These are phyloP conservation scores for Debaryomyces robertsiae DNA, from an alignment of 1,139 yeast genomes.

Conservation along the genomic window DNA sequence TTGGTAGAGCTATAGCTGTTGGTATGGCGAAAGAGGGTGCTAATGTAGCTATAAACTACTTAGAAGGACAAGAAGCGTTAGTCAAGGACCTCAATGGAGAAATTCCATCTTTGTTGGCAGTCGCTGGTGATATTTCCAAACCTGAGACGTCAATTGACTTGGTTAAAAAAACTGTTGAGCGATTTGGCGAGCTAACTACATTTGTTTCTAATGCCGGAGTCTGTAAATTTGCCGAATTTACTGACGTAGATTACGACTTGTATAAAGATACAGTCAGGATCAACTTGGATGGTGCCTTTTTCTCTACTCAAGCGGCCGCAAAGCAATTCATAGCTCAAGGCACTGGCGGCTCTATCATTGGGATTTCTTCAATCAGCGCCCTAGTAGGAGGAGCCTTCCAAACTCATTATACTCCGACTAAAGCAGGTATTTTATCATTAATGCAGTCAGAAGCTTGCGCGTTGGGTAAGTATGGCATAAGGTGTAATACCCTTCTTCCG, in stretches of 20 bases:
- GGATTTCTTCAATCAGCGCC: conserved; percentile 42
- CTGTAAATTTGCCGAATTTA: conserved; percentile 32
- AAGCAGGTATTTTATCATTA: conserved; percentile 47
- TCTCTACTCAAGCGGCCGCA: conserved; percentile 49
- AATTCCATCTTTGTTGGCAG: conserved; percentile 27
- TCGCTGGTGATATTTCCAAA: conserved; percentile 30
- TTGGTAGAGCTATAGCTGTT: conserved; percentile 40
- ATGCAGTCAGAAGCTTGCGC: conserved; percentile 49
- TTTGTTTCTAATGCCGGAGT: conserved; percentile 47
- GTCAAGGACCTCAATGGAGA: conserved; percentile 21
- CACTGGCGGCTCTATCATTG: conserved; percentile 50
- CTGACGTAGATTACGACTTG: conserved; percentile 35
- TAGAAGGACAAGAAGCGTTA: conserved; percentile 18
- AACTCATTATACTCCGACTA: conserved; percentile 50
- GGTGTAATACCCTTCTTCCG: conserved; percentile 46
- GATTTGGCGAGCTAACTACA: conserved; percentile 35
- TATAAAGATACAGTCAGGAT: conserved; percentile 32
- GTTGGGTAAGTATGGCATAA: conserved; percentile 40
- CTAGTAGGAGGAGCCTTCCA: conserved; percentile 42
- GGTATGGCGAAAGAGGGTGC: conserved; percentile 27
- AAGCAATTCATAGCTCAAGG: conserved; percentile 47
- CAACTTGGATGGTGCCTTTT: conserved; percentile 48
- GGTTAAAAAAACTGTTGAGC: conserved; percentile 28
- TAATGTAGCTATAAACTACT: conserved; percentile 22
- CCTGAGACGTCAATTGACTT: conserved; percentile 27